Percentiles rank a stretch among this genome's conserved stretches.
These are phyloP conservation scores for Dryas octopetala DNA, from an alignment of 306 rosid species.

Conservation along the genomic window DNA sequence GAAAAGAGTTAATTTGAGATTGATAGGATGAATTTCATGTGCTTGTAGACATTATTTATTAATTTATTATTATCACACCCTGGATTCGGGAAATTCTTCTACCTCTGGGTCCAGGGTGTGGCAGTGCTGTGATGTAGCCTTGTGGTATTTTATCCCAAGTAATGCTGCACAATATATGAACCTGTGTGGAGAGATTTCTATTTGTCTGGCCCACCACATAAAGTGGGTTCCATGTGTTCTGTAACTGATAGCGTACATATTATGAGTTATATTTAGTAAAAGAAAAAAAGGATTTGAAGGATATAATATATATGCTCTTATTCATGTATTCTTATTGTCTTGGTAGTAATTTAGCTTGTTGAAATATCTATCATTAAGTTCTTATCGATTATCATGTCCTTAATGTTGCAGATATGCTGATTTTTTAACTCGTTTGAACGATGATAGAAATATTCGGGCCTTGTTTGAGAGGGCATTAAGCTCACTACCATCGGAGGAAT, in stretches of 20 bases:
- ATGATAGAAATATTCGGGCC: conserved; percentile 93
- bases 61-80: too few species aligned
- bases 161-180: not conserved
- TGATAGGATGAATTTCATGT: too few species aligned
- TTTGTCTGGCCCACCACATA: not conserved
- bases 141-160: not conserved
- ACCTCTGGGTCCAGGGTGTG: too few species aligned
- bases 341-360: not conserved
- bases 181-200: not conserved
- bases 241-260: not conserved
- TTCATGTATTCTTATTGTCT: conserved; percentile 5
- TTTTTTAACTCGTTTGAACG: conserved; percentile 89
- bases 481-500: conserved; percentile 69
- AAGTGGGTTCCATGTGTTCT: not conserved
- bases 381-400: conserved; percentile 17
- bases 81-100: too few species aligned
- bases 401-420: conserved; percentile 77
- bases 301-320: conserved; percentile 1
- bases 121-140: not conserved
- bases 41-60: too few species aligned
- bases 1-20: too few species aligned
- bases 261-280: not conserved
- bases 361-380: not conserved
- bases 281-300: not conserved
- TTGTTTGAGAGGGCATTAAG: conserved; percentile 92